These are phyloP conservation scores for Xylaria scruposa DNA, from an alignment of 495 filamentous ascomycete species.

Conservation along the genomic window DNA sequence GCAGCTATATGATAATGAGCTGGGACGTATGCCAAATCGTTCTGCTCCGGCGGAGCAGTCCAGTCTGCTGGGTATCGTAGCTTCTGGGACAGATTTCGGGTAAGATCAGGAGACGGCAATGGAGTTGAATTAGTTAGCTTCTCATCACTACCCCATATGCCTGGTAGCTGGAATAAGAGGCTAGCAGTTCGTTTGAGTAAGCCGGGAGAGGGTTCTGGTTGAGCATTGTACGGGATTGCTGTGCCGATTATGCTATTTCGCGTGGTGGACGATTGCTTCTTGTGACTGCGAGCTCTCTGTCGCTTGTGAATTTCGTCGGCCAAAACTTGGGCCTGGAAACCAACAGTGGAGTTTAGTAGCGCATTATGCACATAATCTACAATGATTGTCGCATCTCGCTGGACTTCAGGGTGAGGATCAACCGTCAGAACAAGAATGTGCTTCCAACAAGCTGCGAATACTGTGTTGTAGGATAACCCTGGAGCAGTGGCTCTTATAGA, in stretches of 20 bases:
- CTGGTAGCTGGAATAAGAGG: conserved; percentile 54
- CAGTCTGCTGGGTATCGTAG: conserved; percentile 68
- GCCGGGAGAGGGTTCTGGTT: conserved; percentile 53
- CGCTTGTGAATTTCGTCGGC: conserved; percentile 79
- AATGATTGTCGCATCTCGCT: conserved; percentile 78
- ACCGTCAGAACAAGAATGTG: conserved; percentile 88
- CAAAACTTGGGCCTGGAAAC: conserved; percentile 67
- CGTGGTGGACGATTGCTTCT: conserved; percentile 50
- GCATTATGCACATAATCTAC: conserved; percentile 83
- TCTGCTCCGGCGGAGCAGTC: conserved; percentile 73
- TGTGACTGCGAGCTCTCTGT: conserved; percentile 55
- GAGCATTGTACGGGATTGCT: conserved; percentile 46
- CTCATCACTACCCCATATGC: conserved; percentile 61
- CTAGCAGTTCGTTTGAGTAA: conserved; percentile 62
- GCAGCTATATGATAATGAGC: conserved; percentile 77
- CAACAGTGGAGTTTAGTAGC: conserved; percentile 78
- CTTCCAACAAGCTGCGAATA: conserved; percentile 93
- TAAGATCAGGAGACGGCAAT: conserved; percentile 43
- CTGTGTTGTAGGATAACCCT: conserved; percentile 79
- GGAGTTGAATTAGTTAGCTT: conserved; percentile 39
- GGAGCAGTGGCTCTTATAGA: conserved; percentile 55
- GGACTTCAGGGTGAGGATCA: conserved; percentile 93
- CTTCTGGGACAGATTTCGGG: conserved; percentile 51
- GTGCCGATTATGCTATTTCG: conserved; percentile 49
- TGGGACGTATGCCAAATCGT: conserved; percentile 70